A percentile compares a stretch with the other conserved stretches of the same genome.
Evolutionary conservation across 192 early-diverging fungal genomes (phyloP).

Genomic region (Podila horticola): DNA sequence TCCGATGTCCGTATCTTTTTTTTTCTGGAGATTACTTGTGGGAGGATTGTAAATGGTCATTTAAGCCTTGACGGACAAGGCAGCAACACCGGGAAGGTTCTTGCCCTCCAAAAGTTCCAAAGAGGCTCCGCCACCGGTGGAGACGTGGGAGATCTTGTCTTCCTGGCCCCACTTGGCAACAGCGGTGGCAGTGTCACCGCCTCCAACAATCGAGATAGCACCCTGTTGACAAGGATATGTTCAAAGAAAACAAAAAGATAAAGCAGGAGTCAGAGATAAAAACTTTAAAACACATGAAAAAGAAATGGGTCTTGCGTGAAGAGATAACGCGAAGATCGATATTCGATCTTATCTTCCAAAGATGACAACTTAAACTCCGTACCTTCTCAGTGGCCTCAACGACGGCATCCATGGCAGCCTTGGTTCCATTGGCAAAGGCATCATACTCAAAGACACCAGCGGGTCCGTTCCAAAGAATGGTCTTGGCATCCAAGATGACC

Average conservation of each 20-base stretch:
- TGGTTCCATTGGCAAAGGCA: slow-evolving; percentile 91
- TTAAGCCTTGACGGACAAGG: slow-evolving; percentile 64
- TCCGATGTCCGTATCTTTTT: not conserved
- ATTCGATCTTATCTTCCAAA: no score
- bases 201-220: slow-evolving; percentile 94
- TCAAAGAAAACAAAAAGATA: not conserved
- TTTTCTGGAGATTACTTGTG: not conserved
- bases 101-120: slow-evolving; percentile 98
- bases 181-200: slow-evolving; percentile 98
- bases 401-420: slow-evolving; percentile 85
- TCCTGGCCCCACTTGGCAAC: slow-evolving; percentile 88
- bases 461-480: slow-evolving; percentile 98
- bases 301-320: no score
- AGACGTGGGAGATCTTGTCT: slow-evolving; percentile 91
- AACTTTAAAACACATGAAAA: not conserved
- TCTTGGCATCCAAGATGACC: slow-evolving; percentile 82
- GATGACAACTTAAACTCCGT: not conserved
- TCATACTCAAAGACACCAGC: slow-evolving; percentile 98
- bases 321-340: no score
- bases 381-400: slow-evolving; percentile 79
- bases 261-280: not conserved
- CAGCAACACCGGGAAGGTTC: slow-evolving; percentile 80
- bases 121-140: slow-evolving; percentile 96
- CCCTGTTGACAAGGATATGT: slow-evolving; percentile 45
- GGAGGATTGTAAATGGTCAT: not conserved